phyloP scores from a whole-genome alignment of 352 stramenopile genomes.

The Pythium vanterpoolii region DNA sequence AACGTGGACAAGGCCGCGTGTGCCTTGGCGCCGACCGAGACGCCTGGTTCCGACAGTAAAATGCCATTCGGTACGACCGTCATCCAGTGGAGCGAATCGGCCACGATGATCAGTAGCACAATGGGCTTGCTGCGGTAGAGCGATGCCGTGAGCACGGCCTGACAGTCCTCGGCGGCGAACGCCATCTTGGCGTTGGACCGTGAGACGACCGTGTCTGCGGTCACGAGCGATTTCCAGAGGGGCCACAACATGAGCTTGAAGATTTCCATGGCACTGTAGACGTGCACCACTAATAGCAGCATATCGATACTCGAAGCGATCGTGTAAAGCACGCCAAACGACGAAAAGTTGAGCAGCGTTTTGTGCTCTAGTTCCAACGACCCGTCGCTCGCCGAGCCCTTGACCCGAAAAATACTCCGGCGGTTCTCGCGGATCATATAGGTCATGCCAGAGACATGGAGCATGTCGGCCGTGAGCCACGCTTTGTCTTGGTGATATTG shows the following conservation, averaged over 20 bases:
- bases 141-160: constrained; percentile 21
- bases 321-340: constrained; percentile 23
- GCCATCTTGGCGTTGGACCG: constrained; percentile 11
- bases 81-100: constrained; percentile 24
- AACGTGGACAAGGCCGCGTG: constrained; percentile 22
- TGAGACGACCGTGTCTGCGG: constrained; percentile 5
- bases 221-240: constrained; percentile 13
- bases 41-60: constrained; percentile 4
- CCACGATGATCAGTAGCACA: constrained; percentile 20
- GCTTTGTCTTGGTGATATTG: constrained; percentile 28
- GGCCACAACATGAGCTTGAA: constrained; percentile 22
- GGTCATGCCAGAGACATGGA: constrained; percentile 27
- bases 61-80: constrained; percentile 11
- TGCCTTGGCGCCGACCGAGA: not conserved
- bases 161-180: constrained; percentile 21
- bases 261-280: constrained; percentile 19
- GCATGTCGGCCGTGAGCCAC: constrained; percentile 23
- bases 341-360: constrained; percentile 28
- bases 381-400: not conserved
- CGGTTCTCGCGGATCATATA: constrained; percentile 30
- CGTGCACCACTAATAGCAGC: constrained; percentile 21
- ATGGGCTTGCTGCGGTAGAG: constrained; percentile 27
- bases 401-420: constrained; percentile 17
- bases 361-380: constrained; percentile 12
- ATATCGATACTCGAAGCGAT: constrained; percentile 22